Base-by-base conservation (phyloP, 805 yeast genomes). In the Spathaspora gorwiae region DNA sequence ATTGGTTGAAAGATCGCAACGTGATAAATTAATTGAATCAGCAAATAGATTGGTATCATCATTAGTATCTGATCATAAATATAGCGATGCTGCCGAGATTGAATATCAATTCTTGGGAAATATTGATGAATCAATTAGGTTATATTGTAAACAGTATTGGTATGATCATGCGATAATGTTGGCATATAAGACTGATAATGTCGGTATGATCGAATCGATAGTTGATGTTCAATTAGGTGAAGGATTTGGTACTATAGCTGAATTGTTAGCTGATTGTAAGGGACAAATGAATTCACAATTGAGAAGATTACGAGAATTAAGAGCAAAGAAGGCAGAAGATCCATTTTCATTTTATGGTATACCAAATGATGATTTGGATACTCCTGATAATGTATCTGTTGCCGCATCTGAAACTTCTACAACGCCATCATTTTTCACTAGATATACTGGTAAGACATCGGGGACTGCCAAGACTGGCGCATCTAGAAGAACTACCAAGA, bases 391-490 rank as follows among this genome's bases (percentile, higher is more conserved):
- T 61, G 94, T 94, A 8, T 90, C 98, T 0, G 78, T 94, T 51
- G 98, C 97, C 0, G 94, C 96, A 1, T 86, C 96, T 0, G 97
- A 90, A 62, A 83, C 96, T 0, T 88, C 97, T 0, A 87, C 96
- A 0, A 85, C 87, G 27, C 95, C 92, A 34, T 90, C 98, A 0
- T 88, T 90, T 63, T 87, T 89, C 69, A 94, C 99, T 1, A 78
- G 96, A 60, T 94, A 94, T 64, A 94, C 99, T 0, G 99, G 98
- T 51, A 90, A 92, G 65, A 90, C 98, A 1, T 75, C 85, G 1
- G 96, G 96, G 24, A 94, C 99, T 2, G 98, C 98, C 4, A 86
- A 87, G 60, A 94, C 99, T 0, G 97, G 98, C 27, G 97, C 94
- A 2, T 84, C 97, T 0, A 79, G 99, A 64, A 79, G 85, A 58